These are phyloP conservation scores for Capsicum rhomboideum DNA, from an alignment of 257 asterid species.

Conservation along the genomic window DNA sequence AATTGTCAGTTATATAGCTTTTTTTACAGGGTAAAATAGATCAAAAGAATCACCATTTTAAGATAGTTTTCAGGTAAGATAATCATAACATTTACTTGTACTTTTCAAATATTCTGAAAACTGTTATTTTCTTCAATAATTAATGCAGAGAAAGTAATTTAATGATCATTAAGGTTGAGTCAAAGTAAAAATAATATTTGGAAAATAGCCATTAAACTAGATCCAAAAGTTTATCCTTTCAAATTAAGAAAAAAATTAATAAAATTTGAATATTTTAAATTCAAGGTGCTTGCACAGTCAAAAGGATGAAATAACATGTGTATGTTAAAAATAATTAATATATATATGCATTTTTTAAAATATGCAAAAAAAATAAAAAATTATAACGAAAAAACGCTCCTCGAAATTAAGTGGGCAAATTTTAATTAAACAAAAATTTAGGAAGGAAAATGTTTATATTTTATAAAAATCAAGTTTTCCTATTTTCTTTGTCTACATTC, in stretches of 20 bases:
- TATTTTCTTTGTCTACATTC: too few species aligned
- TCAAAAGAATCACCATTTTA: neutral
- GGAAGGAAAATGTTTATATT: too few species aligned
- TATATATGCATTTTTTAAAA: neutral
- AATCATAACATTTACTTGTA: neutral
- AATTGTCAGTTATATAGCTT: neutral
- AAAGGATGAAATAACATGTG: neutral
- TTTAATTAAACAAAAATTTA: too few species aligned
- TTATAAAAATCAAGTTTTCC: too few species aligned
- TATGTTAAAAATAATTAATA: neutral
- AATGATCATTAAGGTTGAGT: neutral
- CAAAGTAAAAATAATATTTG: neutral
- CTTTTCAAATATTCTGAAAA: neutral
- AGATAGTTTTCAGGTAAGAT: neutral
- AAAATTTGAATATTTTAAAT: too few species aligned
- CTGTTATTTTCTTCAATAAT: neutral
- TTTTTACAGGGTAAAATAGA: neutral
- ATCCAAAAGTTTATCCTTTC: neutral
- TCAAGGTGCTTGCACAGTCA: neutral
- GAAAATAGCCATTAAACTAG: neutral
- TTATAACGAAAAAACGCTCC: too few species aligned
- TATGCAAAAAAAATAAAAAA: too few species aligned
- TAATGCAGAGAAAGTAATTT: neutral
- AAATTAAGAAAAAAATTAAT: neutral
- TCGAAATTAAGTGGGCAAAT: too few species aligned